Percentiles rank a stretch among this genome's conserved stretches.
These are phyloP conservation scores for Durio zibethinus DNA, from an alignment of 345 rosid species.

Conservation along the genomic window DNA sequence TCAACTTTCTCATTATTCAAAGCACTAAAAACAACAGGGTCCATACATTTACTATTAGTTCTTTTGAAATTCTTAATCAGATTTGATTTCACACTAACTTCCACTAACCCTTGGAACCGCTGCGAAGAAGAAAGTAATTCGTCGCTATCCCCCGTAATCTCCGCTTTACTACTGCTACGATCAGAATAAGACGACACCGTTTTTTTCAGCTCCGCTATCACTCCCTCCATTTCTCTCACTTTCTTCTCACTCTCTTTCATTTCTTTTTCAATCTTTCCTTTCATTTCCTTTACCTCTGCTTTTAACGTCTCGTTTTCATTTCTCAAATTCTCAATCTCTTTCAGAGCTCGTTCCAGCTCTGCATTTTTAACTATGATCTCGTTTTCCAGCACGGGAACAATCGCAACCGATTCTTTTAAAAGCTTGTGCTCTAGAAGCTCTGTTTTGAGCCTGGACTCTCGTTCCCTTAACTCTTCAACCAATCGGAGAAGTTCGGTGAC, in stretches of 20 bases:
- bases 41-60: constrained; percentile 26
- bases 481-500: constrained; percentile 64
- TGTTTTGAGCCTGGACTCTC: constrained; percentile 64
- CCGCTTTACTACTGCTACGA: constrained; percentile 2
- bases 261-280: constrained; percentile 29
- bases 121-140: constrained; percentile 55
- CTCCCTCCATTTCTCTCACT: constrained; percentile 42
- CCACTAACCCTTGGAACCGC: constrained; percentile 67
- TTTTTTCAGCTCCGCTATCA: constrained; percentile 33
- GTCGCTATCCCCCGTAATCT: constrained; percentile 34
- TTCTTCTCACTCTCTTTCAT: constrained; percentile 35
- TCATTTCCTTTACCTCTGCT: constrained; percentile 29
- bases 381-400: constrained; percentile 66
- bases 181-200: constrained; percentile 25
- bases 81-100: constrained; percentile 49
- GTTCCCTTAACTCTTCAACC: constrained; percentile 72
- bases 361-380: constrained; percentile 39
- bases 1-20: constrained; percentile 29
- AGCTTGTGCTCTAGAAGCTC: constrained; percentile 76
- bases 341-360: constrained; percentile 35
- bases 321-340: constrained; percentile 39
- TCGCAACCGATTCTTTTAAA: constrained; percentile 63
- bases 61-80: constrained; percentile 49
- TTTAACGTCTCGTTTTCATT: constrained; percentile 46
- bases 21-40: background rate